Evolutionary conservation across 192 early-diverging fungal species (phyloP), one percentile per base, ranked within the genome.

Genomic region (Coemansia sp.): DNA sequence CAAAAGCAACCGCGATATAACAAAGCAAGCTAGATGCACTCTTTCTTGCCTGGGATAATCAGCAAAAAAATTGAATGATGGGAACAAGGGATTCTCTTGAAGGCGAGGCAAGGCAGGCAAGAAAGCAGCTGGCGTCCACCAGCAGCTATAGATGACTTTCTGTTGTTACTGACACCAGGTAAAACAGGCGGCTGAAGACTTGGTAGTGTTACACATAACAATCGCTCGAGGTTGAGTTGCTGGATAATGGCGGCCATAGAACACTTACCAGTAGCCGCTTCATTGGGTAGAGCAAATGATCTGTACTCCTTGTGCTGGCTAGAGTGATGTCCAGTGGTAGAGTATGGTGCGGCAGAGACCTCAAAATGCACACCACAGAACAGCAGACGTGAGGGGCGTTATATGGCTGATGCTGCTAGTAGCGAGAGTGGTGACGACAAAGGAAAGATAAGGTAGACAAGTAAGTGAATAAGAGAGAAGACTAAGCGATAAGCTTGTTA

Each of bases 251-350:
- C 21, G 19, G 53, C 5, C 58, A n/a, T n/a, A 2, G 58, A 10
- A 11, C 13, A 61, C 70, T 65, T 65, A 71, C 70, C 70, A 71
- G 49, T 38, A 71, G 70, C 7, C 70, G 70, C 41, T 71, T 71
- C 70, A 71, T 71, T 32, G 40, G 41, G 38, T 39, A 9, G 19
- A 8, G 1, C 21, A 5, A 26, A 10, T 54, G 52, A 9, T 53
- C 32, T 32, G 32, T 32, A 4, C 32, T 53, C 18, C 12, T 53
- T 45, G 44, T 15, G 44, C 44, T 45, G 13, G 44, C 44, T 45
- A 45, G 19, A 23, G 11, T 21, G 9, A 4, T 11, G 19, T 10
- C 6, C 21, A 21, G 23, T 53, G 50, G 21, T 9, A 23, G 21
- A 13, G 11, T 32, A 2, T 32, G 32, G 32, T 2, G 32, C 32